phyloP scores from a whole-genome alignment of 352 stramenopile genomes.

The Pilasporangium apinafurcum region DNA sequence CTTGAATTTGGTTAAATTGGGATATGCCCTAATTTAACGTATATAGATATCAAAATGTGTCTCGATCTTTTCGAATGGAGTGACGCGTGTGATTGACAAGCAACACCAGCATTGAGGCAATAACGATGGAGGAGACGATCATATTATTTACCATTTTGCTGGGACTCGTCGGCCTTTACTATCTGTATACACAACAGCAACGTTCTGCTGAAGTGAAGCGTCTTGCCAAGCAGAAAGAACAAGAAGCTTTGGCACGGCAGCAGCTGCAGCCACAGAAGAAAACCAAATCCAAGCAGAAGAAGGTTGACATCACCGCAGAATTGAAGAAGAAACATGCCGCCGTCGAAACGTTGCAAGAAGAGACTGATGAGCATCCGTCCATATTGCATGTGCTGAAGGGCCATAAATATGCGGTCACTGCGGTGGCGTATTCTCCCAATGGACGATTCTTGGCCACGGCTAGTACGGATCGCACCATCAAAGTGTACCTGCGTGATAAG shows the following conservation, averaged over 20 bases:
- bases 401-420: conserved; percentile 67
- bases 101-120: not conserved
- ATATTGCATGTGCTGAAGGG: conserved; percentile 50
- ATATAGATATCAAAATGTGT: too few relatives aligned
- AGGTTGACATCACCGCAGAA: conserved; percentile 65
- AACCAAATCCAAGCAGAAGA: conserved; percentile 50
- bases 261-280: conserved; percentile 49
- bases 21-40: too few relatives aligned
- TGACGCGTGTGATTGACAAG: too few relatives aligned
- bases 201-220: too few relatives aligned
- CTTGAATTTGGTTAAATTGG: too few relatives aligned
- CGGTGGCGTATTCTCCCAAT: conserved; percentile 68
- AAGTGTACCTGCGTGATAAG: conserved; percentile 58
- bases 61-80: too few relatives aligned
- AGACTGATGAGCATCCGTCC: conserved; percentile 22
- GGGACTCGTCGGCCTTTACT: conserved; percentile 50
- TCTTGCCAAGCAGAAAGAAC: too few relatives aligned
- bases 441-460: conserved; percentile 69
- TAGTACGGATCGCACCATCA: conserved; percentile 70
- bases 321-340: conserved; percentile 51
- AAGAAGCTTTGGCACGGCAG: conserved; percentile 18
- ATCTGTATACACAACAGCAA: conserved; percentile 55
- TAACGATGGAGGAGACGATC: conserved; percentile 15
- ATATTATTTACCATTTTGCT: conserved; percentile 56
- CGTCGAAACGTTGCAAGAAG: conserved; percentile 8